These are phyloP conservation scores for Rhodotorula sp. DNA, from an alignment of 1,284 basidiomycete genomes.

Conservation along the genomic window DNA sequence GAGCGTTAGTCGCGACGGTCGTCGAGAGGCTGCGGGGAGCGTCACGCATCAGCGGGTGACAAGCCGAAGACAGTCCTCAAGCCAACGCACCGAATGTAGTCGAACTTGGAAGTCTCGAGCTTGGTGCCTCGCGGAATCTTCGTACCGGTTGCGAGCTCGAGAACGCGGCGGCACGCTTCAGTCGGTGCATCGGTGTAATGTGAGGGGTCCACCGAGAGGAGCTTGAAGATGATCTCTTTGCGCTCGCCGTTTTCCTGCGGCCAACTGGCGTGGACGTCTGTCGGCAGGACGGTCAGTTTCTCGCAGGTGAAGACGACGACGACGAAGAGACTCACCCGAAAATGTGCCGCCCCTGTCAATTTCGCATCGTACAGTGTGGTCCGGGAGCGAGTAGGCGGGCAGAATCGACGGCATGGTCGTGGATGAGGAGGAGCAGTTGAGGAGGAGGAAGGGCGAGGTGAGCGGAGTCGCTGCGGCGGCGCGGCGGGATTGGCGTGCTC, in stretches of 20 bases:
- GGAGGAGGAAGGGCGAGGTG: background rate
- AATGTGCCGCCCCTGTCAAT: slow-evolving; percentile 49
- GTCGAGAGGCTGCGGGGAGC: slow-evolving; percentile 76
- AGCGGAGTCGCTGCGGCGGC: background rate
- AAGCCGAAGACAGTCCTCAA: slow-evolving; percentile 57
- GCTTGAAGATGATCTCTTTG: slow-evolving; percentile 51
- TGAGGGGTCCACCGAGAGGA: slow-evolving; percentile 55
- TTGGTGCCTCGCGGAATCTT: slow-evolving; percentile 65
- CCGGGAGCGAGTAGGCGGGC: slow-evolving; percentile 1
- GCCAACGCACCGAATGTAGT: slow-evolving; percentile 70
- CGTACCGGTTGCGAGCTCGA: slow-evolving; percentile 72
- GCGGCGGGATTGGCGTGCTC: too few species aligned
- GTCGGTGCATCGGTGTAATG: slow-evolving; percentile 94
- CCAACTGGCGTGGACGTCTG: slow-evolving; percentile 45
- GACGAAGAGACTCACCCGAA: background rate
- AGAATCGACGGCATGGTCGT: slow-evolving; percentile 17
- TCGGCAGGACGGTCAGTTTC: too few species aligned
- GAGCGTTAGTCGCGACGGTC: slow-evolving; percentile 93
- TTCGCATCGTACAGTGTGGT: slow-evolving; percentile 17
- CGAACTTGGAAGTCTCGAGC: slow-evolving; percentile 79
- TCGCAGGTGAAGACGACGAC: too few species aligned
- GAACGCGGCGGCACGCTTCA: slow-evolving; percentile 85
- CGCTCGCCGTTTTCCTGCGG: slow-evolving; percentile 9
- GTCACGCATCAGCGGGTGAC: slow-evolving; percentile 79
- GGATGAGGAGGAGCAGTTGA: background rate